Base-by-base conservation (phyloP, 2,329 filamentous ascomycete species). In the Simplicillium aogashimaense region DNA sequence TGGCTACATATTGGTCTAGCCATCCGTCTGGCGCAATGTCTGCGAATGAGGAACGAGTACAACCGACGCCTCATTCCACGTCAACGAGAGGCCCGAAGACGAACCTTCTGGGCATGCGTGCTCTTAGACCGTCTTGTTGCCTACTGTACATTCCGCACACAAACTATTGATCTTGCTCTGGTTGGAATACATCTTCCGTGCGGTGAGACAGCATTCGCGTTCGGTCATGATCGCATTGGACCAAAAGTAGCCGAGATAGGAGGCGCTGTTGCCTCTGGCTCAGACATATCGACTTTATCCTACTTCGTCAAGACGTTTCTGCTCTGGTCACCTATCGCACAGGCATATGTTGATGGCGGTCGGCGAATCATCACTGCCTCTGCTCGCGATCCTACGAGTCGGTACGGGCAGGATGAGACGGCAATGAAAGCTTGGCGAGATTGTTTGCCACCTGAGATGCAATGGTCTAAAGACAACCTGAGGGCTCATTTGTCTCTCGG, bases 1-100 rank as follows among this genome's bases (percentile, higher is more conserved):
- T 38, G 37, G 37, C 37, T 38, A 17, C 37, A 38, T 14, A 38
- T 38, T 17, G 37, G 37, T 9, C 37, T 38, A 3, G 37, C 37
- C 7, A 38, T 38, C 12, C 37, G 37, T 17, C 30, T 38, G 28
- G 37, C 37, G 4, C 37, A 38, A 13, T 18, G 29, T 9, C 37
- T 38, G 16, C 37, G 37, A 12, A 38, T 38, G 37, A 8, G 37
- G 28, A 29, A 30, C 14, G 37, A 38, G 18, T 13, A 38, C 29
- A 38, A 38, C 10, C 28, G 37, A 7, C 37, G 37, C 13, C 37
- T 32, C 2, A 29, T 38, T 7, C 37, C 37, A 7, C 37, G 37
- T 17, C 37, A 38, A 9, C 25, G 37, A n/a, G 37, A 38, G 20
- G 16, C 32, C 29, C 10, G 37, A 17, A 2, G 37, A 9, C 37